Conservation (phyloP, 345 rosid genomes). For the Linum usitatissimum region DNA sequence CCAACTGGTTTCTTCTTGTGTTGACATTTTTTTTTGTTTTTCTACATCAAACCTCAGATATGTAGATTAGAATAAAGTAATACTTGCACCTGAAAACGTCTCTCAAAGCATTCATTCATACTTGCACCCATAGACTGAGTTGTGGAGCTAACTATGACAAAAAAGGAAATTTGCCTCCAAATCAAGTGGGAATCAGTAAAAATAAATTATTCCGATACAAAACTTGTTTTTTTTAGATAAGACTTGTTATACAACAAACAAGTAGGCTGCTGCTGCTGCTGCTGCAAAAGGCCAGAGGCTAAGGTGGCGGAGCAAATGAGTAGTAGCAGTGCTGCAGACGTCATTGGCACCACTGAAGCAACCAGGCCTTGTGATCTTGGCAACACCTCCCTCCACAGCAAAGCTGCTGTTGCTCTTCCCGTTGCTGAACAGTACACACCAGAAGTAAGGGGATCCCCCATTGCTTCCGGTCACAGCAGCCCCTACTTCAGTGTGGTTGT, state of each 20-base stretch:
- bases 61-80: no score
- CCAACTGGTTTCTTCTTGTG: neutral
- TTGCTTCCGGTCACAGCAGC: slow-evolving; percentile 50
- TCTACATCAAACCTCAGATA: no score
- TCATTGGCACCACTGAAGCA: slow-evolving; percentile 74
- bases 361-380: slow-evolving; percentile 44
- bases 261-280: slow-evolving; percentile 9
- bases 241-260: slow-evolving; percentile 24
- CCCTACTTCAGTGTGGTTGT: slow-evolving; percentile 64
- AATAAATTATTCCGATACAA: neutral
- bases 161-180: slow-evolving; percentile 9
- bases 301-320: slow-evolving; percentile 14
- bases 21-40: neutral
- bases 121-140: slow-evolving; percentile 1
- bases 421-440: slow-evolving; percentile 68
- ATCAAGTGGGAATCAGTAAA: slow-evolving; percentile 7
- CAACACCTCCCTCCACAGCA: slow-evolving; percentile 37
- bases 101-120: no score
- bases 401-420: slow-evolving; percentile 51
- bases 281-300: slow-evolving; percentile 23
- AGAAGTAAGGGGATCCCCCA: slow-evolving; percentile 61
- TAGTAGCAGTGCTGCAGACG: slow-evolving; percentile 36
- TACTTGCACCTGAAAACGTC: no score
- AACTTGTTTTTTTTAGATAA: neutral
- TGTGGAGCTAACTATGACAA: neutral